A percentile compares a stretch with the other conserved stretches of the same genome.
These are phyloP conservation scores for Globisporangium splendens DNA, from an alignment of 352 stramenopile genomes.

Conservation along the genomic window DNA sequence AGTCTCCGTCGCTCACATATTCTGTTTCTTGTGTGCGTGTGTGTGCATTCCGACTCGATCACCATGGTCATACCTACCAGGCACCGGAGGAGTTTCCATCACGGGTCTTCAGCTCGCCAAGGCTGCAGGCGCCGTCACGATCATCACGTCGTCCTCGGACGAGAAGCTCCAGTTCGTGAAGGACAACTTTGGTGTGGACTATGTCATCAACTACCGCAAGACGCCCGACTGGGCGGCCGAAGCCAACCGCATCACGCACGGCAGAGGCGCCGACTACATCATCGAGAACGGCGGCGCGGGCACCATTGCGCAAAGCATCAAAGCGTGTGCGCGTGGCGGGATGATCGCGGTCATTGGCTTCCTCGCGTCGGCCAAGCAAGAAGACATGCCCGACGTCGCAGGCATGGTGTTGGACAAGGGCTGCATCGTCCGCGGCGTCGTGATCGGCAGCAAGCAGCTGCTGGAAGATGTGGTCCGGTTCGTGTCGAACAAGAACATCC, in stretches of 20 bases:
- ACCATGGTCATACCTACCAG: too few species aligned
- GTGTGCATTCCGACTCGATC: too few species aligned
- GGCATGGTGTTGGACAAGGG: conserved; percentile 18
- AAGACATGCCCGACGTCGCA: conserved; percentile 29
- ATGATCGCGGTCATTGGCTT: conserved; percentile 26
- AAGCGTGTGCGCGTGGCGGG: conserved; percentile 20
- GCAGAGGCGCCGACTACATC: conserved; percentile 26
- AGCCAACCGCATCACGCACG: conserved; percentile 18
- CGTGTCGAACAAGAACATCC: too few species aligned
- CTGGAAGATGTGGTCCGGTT: too few species aligned
- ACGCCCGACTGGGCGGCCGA: conserved; percentile 28
- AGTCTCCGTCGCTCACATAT: too few species aligned
- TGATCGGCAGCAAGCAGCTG: too few species aligned
- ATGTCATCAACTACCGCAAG: conserved; percentile 30
- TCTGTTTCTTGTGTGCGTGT: too few species aligned
- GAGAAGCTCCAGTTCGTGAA: conserved; percentile 26
- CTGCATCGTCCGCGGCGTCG: conserved; percentile 13
- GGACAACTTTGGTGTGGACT: conserved; percentile 25
- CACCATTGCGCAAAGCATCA: conserved; percentile 32
- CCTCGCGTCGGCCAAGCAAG: conserved; percentile 21
- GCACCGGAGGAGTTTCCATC: conserved; percentile 28
- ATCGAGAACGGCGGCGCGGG: conserved; percentile 32
- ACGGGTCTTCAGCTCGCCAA: conserved; percentile 25
- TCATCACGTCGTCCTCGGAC: conserved; percentile 27
- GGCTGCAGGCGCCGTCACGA: conserved; percentile 26